phyloP scores from a whole-genome alignment of 805 yeast genomes.

The Saccharomycopsis sp. region DNA sequence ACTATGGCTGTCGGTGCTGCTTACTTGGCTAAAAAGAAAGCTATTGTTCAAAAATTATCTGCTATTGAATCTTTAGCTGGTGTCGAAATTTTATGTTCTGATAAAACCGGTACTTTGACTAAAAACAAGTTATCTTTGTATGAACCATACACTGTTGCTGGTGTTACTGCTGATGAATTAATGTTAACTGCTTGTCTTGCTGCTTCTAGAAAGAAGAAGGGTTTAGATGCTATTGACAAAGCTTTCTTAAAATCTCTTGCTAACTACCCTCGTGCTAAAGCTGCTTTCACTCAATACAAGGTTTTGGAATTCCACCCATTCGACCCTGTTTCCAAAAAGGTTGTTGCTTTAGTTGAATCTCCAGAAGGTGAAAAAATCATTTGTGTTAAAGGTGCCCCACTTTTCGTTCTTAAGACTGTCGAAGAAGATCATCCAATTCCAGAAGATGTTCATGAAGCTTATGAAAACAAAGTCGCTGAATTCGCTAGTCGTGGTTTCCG shows the following conservation, averaged over 20 bases:
- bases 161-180: conserved; percentile 91
- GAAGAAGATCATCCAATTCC: conserved; percentile 96
- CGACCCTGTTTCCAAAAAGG: conserved; percentile 96
- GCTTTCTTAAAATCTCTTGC: conserved; percentile 90
- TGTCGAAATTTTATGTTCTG: conserved; percentile 96
- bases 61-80: conserved; percentile 97
- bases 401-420: conserved; percentile 91
- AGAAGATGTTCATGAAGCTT: conserved; percentile 86
- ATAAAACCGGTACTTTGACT: conserved; percentile 97
- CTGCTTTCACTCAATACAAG: conserved; percentile 86
- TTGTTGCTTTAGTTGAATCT: conserved; percentile 88
- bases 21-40: conserved; percentile 93
- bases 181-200: conserved; percentile 98
- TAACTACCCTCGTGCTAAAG: conserved; percentile 84
- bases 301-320: conserved; percentile 94
- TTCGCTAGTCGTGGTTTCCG: conserved; percentile 98
- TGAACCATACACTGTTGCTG: conserved; percentile 96
- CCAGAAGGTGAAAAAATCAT: conserved; percentile 92
- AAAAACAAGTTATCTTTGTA: conserved; percentile 92
- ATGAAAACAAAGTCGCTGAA: conserved; percentile 95
- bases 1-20: conserved; percentile 99
- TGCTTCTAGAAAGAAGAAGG: conserved; percentile 96
- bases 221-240: conserved; percentile 94
- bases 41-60: conserved; percentile 92
- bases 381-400: conserved; percentile 98